phyloP scores from a whole-genome alignment of 1,139 yeast genomes.

The Diutina mesorugosa region DNA sequence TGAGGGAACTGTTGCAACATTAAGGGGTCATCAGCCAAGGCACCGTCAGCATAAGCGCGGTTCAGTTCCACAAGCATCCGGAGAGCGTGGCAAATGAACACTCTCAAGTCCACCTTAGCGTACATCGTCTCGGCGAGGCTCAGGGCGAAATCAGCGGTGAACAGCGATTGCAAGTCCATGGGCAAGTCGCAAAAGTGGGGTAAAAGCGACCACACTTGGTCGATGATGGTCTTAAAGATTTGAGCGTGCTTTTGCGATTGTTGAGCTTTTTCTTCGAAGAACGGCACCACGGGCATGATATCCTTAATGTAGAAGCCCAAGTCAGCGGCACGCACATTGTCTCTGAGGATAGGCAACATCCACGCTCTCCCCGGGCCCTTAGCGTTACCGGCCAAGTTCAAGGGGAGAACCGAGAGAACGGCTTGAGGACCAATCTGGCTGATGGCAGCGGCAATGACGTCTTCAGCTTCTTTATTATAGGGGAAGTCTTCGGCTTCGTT shows the following conservation, averaged over 20 bases:
- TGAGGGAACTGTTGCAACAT: slow-evolving; percentile 42
- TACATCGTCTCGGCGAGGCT: slow-evolving; percentile 63
- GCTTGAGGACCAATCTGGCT: slow-evolving; percentile 77
- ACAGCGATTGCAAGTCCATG: slow-evolving; percentile 48
- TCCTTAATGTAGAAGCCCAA: slow-evolving; percentile 49
- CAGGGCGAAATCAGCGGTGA: slow-evolving; percentile 70
- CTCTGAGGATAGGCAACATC: slow-evolving; percentile 88
- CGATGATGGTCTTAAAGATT: slow-evolving; percentile 70
- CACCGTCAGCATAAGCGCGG: slow-evolving; percentile 47
- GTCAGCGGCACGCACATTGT: slow-evolving; percentile 62
- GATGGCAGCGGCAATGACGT: slow-evolving; percentile 67
- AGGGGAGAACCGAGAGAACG: slow-evolving; percentile 62
- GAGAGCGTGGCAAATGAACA: slow-evolving; percentile 69
- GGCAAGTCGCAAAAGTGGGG: slow-evolving; percentile 90
- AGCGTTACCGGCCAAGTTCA: slow-evolving; percentile 42
- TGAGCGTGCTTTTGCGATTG: slow-evolving; percentile 42
- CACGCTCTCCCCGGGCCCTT: slow-evolving; percentile 77
- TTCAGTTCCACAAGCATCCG: slow-evolving; percentile 72
- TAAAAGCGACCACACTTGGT: slow-evolving; percentile 84
- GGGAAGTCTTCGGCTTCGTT: slow-evolving; percentile 60
- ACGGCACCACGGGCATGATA: slow-evolving; percentile 55
- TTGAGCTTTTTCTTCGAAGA: slow-evolving; percentile 36
- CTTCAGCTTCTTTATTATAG: slow-evolving; percentile 67
- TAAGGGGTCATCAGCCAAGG: slow-evolving; percentile 41
- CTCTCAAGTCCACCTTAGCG: slow-evolving; percentile 62